A percentile compares a stretch with the other conserved stretches of the same genome.
phyloP scores from a whole-genome alignment of 768 basidiomycete species.

The Mycena vulgaris region DNA sequence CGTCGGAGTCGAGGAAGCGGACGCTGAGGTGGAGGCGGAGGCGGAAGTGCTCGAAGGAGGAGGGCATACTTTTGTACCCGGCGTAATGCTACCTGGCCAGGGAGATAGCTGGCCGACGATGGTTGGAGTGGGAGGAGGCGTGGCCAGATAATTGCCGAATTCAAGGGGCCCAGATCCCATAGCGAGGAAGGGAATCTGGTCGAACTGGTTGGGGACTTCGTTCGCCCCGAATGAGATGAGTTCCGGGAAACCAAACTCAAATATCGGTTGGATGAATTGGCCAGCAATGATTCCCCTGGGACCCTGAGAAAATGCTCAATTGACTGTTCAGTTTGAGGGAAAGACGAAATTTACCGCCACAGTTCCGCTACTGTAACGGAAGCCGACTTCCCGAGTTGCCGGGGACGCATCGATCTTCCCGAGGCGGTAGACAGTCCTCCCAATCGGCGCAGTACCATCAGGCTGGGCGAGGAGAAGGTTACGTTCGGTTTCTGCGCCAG shows the following conservation, averaged over 20 bases:
- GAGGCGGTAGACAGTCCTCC: constrained; percentile 22
- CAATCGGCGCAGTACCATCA: background rate
- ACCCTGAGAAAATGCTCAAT: constrained; percentile 14
- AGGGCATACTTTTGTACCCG: constrained; percentile 3
- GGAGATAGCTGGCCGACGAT: constrained; percentile 40
- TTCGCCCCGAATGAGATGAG: constrained; percentile 34
- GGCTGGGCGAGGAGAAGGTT: background rate
- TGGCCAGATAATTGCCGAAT: constrained; percentile 36
- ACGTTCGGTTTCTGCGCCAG: constrained; percentile 35
- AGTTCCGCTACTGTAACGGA: constrained; percentile 6
- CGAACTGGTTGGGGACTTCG: constrained; percentile 37
- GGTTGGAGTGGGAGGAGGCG: constrained; percentile 31
- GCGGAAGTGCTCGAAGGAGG: background rate
- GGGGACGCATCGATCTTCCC: constrained; percentile 31
- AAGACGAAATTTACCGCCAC: background rate
- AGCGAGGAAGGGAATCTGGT: constrained; percentile 37
- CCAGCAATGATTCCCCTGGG: constrained; percentile 41
- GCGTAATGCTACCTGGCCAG: constrained; percentile 32
- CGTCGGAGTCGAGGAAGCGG: background rate
- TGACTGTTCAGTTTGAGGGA: background rate
- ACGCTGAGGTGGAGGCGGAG: background rate
- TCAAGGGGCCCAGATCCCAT: constrained; percentile 38
- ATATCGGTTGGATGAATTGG: constrained; percentile 36
- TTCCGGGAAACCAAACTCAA: constrained; percentile 39
- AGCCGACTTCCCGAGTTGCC: constrained; percentile 39